Percentiles rank a stretch among this genome's conserved stretches.
Evolutionary conservation across 495 filamentous ascomycete genomes (phyloP).

Genomic region (Penicillium turbatum): DNA sequence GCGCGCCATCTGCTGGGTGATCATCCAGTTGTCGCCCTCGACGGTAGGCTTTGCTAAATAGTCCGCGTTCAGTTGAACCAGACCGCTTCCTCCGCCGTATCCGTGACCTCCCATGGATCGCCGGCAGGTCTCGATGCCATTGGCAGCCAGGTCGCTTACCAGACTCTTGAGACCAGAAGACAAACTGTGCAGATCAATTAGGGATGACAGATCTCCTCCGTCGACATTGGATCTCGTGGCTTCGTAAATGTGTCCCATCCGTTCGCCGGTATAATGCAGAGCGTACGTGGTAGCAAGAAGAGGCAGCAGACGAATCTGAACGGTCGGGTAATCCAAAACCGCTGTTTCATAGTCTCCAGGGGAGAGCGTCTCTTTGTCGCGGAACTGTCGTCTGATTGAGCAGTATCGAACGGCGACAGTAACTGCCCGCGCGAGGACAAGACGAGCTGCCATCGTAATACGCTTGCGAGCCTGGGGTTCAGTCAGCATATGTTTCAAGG

Average conservation of each 20-base stretch:
- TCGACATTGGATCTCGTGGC: not conserved
- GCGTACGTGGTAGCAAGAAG: not conserved
- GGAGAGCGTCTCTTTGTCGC: not conserved
- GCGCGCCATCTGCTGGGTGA: not conserved
- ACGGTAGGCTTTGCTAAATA: not conserved
- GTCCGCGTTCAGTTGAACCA: not conserved
- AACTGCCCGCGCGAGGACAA: not conserved
- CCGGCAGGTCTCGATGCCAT: not conserved
- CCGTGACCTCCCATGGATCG: not conserved
- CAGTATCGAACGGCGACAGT: not conserved
- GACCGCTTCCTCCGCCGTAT: not conserved
- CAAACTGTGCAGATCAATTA: not conserved
- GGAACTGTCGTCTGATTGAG: not conserved
- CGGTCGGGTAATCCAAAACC: not conserved
- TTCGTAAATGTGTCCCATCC: not conserved
- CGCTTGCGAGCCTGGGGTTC: not conserved
- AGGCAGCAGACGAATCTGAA: not conserved
- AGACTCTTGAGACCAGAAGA: not conserved
- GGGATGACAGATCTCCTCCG: not conserved
- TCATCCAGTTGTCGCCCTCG: not conserved
- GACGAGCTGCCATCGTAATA: not conserved
- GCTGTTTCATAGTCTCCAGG: not conserved
- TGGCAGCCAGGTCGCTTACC: not conserved
- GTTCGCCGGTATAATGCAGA: not conserved
- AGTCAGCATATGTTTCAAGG: not conserved